Evolutionary conservation across 306 rosid genomes (phyloP).

Genomic region (Calophaca sinica): DNA sequence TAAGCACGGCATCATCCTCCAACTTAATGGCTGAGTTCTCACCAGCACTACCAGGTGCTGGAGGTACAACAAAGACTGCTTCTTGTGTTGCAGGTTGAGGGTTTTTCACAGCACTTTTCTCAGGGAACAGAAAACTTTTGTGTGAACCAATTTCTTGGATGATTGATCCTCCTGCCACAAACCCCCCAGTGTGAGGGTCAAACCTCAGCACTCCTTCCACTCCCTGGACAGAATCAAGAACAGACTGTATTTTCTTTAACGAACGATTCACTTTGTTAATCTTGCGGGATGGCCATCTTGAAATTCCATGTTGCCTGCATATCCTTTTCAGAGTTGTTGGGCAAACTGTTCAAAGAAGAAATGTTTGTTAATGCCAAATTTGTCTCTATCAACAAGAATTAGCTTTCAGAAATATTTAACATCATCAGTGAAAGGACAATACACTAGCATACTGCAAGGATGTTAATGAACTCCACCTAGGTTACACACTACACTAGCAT

Average conservation of each 20-base stretch:
- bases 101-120: conserved; percentile 47
- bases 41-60: conserved; percentile 36
- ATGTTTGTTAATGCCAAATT: conserved; percentile 17
- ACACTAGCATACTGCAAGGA: conserved; percentile 16
- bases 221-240: conserved; percentile 93
- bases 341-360: conserved; percentile 67
- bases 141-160: conserved; percentile 59
- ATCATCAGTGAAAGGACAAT: conserved; percentile 22
- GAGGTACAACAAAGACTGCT: conserved; percentile 45
- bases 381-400: conserved; percentile 18
- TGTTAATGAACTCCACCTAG: conserved; percentile 8
- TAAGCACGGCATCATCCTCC: conserved; percentile 56
- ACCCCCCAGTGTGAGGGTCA: conserved; percentile 79
- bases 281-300: conserved; percentile 99
- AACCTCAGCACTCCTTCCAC: conserved; percentile 87
- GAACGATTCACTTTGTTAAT: conserved; percentile 95
- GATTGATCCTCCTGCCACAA: conserved; percentile 71
- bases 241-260: conserved; percentile 77
- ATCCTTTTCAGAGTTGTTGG: conserved; percentile 98
- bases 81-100: conserved; percentile 36
- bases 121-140: conserved; percentile 52
- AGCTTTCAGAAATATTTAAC: conserved; percentile 25
- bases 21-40: conserved; percentile 51
- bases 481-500: conserved; percentile 9
- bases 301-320: conserved; percentile 98